phyloP scores from a whole-genome alignment of 1,139 yeast genomes.

The Candida sanyaensis region DNA sequence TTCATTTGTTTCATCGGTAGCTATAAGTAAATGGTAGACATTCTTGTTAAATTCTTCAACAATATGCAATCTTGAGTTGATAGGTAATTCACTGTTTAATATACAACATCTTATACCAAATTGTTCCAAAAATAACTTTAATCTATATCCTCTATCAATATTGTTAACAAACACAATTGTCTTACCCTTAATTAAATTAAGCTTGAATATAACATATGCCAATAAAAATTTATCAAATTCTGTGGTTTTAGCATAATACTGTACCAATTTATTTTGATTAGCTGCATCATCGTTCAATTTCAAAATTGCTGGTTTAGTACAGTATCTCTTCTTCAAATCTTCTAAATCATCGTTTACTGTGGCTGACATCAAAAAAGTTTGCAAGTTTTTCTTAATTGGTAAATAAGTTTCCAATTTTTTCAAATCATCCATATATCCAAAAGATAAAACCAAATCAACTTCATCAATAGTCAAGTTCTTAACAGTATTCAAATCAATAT shows the following conservation, averaged over 20 bases:
- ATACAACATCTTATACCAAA: slow-evolving; percentile 91
- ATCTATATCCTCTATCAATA: slow-evolving; percentile 92
- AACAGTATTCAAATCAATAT: slow-evolving; percentile 53
- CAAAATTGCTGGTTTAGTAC: slow-evolving; percentile 83
- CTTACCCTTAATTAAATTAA: slow-evolving; percentile 87
- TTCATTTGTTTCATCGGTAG: slow-evolving; percentile 87
- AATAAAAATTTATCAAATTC: slow-evolving; percentile 92
- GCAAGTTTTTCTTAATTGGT: slow-evolving; percentile 75
- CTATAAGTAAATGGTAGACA: slow-evolving; percentile 83
- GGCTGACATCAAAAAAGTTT: slow-evolving; percentile 95
- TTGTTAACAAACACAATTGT: slow-evolving; percentile 89
- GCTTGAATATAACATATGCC: slow-evolving; percentile 88
- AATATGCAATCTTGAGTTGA: slow-evolving; percentile 90
- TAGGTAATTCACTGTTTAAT: slow-evolving; percentile 88
- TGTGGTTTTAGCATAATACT: slow-evolving; percentile 81
- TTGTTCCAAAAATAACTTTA: slow-evolving; percentile 89
- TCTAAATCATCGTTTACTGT: slow-evolving; percentile 88
- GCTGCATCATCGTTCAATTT: slow-evolving; percentile 70
- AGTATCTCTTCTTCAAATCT: slow-evolving; percentile 71
- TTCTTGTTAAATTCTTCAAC: slow-evolving; percentile 94
- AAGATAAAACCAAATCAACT: slow-evolving; percentile 87
- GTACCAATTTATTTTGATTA: slow-evolving; percentile 64
- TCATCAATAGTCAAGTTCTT: slow-evolving; percentile 87
- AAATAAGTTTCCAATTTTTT: slow-evolving; percentile 60
- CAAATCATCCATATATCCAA: slow-evolving; percentile 89